phyloP scores from a whole-genome alignment of 2,329 filamentous ascomycete genomes.

The Herpotrichia juniperi region DNA sequence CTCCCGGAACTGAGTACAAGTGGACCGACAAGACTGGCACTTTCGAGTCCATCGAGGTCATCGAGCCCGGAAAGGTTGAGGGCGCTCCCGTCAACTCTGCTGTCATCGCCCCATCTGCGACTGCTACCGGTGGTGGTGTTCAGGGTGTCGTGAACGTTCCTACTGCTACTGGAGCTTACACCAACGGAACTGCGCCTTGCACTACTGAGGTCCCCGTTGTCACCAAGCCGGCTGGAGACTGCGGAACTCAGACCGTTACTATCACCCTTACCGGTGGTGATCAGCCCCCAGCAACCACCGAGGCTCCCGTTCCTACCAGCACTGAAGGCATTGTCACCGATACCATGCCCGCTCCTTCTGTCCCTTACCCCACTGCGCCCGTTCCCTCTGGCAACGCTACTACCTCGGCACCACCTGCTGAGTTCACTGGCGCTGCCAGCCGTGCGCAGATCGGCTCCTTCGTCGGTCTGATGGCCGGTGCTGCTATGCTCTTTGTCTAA shows the following conservation, averaged over 20 bases:
- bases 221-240: slow-evolving; percentile 23
- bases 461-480: slow-evolving; percentile 27
- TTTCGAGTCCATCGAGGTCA: slow-evolving; percentile 56
- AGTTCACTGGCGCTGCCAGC: slow-evolving; percentile 38
- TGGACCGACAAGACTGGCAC: slow-evolving; percentile 57
- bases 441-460: slow-evolving; percentile 26
- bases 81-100: slow-evolving; percentile 36
- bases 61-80: slow-evolving; percentile 39
- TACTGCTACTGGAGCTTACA: slow-evolving; percentile 13
- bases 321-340: slow-evolving; percentile 29
- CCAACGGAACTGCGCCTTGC: not conserved
- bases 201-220: slow-evolving; percentile 7
- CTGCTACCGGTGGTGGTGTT: slow-evolving; percentile 33
- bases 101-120: slow-evolving; percentile 30
- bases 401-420: slow-evolving; percentile 16
- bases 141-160: slow-evolving; percentile 32
- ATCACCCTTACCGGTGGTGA: slow-evolving; percentile 22
- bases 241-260: slow-evolving; percentile 34
- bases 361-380: slow-evolving; percentile 26
- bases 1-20: slow-evolving; percentile 57
- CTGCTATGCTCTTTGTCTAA: slow-evolving; percentile 34
- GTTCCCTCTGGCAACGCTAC: slow-evolving; percentile 29
- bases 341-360: slow-evolving; percentile 30
- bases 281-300: slow-evolving; percentile 1
- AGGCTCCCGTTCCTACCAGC: not conserved